A percentile compares a stretch with the other conserved stretches of the same genome.
Conservation (phyloP, 495 filamentous ascomycete species). For the Tuber melanosporum region DNA sequence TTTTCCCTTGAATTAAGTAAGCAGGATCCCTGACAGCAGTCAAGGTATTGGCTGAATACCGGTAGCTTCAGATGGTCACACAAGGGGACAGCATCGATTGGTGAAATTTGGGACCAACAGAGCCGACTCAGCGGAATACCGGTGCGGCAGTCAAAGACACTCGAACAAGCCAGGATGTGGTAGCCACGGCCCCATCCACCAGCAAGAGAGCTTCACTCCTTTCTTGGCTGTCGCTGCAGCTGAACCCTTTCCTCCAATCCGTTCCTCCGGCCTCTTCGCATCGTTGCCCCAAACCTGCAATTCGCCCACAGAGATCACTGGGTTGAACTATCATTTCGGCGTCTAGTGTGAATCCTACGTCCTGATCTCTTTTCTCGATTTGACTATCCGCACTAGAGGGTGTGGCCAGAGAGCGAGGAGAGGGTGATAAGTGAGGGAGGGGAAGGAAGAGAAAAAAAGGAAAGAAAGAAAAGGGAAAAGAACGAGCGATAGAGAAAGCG, state of each 20-base stretch:
- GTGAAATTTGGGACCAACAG: background rate
- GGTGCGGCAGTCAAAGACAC: background rate
- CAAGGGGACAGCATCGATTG: background rate
- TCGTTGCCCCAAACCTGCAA: background rate
- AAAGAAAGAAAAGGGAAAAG: background rate
- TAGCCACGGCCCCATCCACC: background rate
- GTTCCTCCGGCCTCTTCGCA: background rate
- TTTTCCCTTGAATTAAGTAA: background rate
- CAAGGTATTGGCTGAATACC: background rate
- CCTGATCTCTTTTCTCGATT: background rate
- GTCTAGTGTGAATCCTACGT: background rate
- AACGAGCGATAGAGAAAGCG: background rate
- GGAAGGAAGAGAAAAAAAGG: background rate
- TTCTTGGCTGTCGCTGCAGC: background rate
- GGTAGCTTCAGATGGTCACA: background rate
- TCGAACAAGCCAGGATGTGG: background rate
- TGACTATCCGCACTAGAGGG: background rate
- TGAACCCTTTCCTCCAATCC: slow-evolving; percentile 1
- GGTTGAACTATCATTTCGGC: background rate
- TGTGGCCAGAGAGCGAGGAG: background rate
- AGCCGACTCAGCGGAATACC: background rate
- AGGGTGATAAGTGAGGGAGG: background rate
- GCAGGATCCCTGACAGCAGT: background rate
- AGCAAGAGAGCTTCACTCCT: background rate
- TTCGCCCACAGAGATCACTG: background rate